Conservation (phyloP, 2,329 filamentous ascomycete species). For the Sporothrix phasma region DNA sequence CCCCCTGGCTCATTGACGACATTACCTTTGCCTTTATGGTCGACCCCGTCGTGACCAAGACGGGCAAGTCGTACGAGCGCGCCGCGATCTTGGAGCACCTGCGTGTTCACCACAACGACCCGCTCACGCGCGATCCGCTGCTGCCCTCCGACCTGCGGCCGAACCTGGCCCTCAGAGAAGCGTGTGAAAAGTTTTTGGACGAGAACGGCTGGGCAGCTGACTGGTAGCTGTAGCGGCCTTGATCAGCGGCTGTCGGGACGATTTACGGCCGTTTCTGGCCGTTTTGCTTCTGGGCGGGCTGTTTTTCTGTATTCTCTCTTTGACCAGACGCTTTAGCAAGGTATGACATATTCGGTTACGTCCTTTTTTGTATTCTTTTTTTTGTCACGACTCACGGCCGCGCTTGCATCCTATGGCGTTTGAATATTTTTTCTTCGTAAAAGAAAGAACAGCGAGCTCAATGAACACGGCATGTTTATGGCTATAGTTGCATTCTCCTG, state of each 20-base stretch:
- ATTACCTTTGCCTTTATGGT: constrained; percentile 67
- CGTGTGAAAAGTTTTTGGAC: constrained; percentile 60
- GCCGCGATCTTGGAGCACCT: constrained; percentile 79
- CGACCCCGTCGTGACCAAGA: constrained; percentile 67
- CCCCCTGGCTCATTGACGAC: constrained; percentile 68
- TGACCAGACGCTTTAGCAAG: no score
- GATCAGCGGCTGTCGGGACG: no score
- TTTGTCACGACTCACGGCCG: background rate
- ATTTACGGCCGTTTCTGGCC: no score
- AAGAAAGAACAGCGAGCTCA: background rate
- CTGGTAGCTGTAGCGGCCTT: no score
- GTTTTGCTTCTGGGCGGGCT: no score
- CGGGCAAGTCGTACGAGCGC: constrained; percentile 83
- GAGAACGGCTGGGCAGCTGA: constrained; percentile 89
- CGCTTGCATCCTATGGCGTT: constrained; percentile 2
- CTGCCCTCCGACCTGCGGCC: constrained; percentile 60
- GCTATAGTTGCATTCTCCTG: no score
- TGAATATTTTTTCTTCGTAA: background rate
- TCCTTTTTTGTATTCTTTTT: background rate
- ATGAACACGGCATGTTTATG: no score
- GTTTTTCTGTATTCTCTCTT: no score
- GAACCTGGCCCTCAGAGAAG: constrained; percentile 71
- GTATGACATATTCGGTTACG: background rate
- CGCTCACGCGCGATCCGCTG: constrained; percentile 71
- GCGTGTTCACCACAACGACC: constrained; percentile 64